Conservation (phyloP, 1,284 basidiomycete genomes). For the Retiboletus flavoniger region DNA sequence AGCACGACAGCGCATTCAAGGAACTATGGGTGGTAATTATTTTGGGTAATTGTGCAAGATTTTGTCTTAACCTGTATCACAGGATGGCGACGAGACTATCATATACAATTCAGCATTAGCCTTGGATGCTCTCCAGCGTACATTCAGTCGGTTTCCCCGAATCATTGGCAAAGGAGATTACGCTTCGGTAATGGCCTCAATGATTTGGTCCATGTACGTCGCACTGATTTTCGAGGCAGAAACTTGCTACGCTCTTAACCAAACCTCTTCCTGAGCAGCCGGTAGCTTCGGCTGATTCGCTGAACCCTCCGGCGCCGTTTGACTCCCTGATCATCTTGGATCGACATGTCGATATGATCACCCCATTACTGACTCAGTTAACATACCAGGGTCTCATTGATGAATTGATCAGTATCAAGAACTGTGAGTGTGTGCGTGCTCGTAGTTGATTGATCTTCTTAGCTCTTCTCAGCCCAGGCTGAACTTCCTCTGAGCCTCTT, state of each 20-base stretch:
- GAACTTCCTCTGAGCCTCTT: slow-evolving; percentile 85
- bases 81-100: slow-evolving; percentile 94
- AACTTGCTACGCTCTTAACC: slow-evolving; percentile 72
- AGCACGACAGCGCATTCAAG: slow-evolving; percentile 79
- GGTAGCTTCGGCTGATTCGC: slow-evolving; percentile 24
- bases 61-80: slow-evolving; percentile 5
- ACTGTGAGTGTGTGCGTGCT: slow-evolving; percentile 55
- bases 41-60: background rate
- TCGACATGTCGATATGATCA: slow-evolving; percentile 92
- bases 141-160: slow-evolving; percentile 89
- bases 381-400: slow-evolving; percentile 98
- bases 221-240: slow-evolving; percentile 45
- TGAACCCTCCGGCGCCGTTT: slow-evolving; percentile 57
- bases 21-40: slow-evolving; percentile 77
- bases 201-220: background rate
- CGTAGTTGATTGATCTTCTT: slow-evolving; percentile 4
- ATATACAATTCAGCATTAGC: slow-evolving; percentile 90
- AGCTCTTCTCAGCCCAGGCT: slow-evolving; percentile 68
- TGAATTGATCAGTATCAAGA: slow-evolving; percentile 87
- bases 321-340: slow-evolving; percentile 92
- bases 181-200: slow-evolving; percentile 65
- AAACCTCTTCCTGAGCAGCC: slow-evolving; percentile 51
- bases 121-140: slow-evolving; percentile 79
- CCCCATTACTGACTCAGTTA: slow-evolving; percentile 92
- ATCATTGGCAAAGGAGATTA: slow-evolving; percentile 93